Evolutionary conservation across 2,329 filamentous ascomycete species (phyloP), one percentile per base, ranked within the genome.

Genomic region (Trichoderma hamatum): DNA sequence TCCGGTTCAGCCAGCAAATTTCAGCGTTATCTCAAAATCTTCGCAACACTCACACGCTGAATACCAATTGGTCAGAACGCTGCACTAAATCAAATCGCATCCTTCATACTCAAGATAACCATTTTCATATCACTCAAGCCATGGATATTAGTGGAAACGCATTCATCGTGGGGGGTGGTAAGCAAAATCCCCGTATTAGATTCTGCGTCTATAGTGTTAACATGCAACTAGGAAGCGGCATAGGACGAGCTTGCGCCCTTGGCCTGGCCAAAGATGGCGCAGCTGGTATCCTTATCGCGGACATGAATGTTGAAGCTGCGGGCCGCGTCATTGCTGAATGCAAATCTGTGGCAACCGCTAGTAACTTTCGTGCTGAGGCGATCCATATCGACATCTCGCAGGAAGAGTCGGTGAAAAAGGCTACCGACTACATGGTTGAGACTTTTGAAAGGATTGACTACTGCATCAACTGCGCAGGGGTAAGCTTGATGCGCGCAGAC

Each of bases 391-490:
- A 73, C n/a, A 61, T 73, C 19, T 69, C 68, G 16, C 54, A 49
- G n/a, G 71, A 71, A 46, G 59, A 68, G 21, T 70, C 70, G 3
- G 67, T 73, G 26, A 56, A 68, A 2, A 59, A 55, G 13, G 65
- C 63, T 1, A 60, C 70, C 16, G 39, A 68, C 7, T 52, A 67
- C 34, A 68, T 54, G 54, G 49, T 68, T 3, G 46, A 71, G 3
- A 46, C 52, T 6, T 69, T 72, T 19, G 70, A 67, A 11, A 66
- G 71, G 26, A 72, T 73, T n/a, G 72, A 73, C 64, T 72, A 72
- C 58, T 69, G 70, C 21, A 67, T 73, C 49, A 71, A 72, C 58
- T 68, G 64, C 34, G 72, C 72, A 11, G 72, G 71, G 6, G 63
- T 66, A 49, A 58, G 63, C 46, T n/a, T 4, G 1, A 24, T 36